Base-by-base conservation (phyloP, 2,329 filamentous ascomycete species). In the Thermothelomyces thermophilus region DNA sequence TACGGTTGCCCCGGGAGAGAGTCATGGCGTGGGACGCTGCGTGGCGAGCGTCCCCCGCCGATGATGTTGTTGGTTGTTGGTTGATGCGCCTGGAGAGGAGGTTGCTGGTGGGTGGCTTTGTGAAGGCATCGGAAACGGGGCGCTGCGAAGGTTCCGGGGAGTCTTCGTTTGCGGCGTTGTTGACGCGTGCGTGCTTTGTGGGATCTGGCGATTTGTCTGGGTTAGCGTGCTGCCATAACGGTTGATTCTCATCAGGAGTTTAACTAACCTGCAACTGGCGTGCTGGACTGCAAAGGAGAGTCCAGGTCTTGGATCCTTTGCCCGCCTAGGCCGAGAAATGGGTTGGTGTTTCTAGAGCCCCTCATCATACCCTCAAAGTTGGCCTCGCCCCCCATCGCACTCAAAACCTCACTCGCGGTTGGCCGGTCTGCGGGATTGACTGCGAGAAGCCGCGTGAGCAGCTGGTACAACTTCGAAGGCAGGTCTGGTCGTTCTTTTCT, bases 351-450 rank as follows among this genome's bases (percentile, higher is more conserved):
- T 42, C 65, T 61, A 16, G 60, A 42, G 10, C 53, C 60, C 28
- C 67, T 60, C 41, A 67, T 62, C 17, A 73, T 59, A 10, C 68
- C 67, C 34, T 77, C 72, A 41, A 75, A 63, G 37, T 64, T 70
- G 57, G 67, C 79, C 70, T 87, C 84, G 33, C 79, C 83, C 58
- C 86, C 84, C 67, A 95, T 87, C 2, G 82, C 86, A 9, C 76
- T 75, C 34, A 97, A 68, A 1, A 98, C 91, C 50, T 97, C 90
- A 40, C 83, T 87, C 1, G 93, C 90, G 39, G 82, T 88, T 0
- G 93, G 93, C 6, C 93, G 77, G 48, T 90, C 80, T 1, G 73
- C 70, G 0, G 91, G 88, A 52, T 90, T 77, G 11, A 94, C 73
- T 1, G 89, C 84, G 5, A 98, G 76, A 5, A 98, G 73, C 49